Evolutionary conservation across 352 stramenopile species (phyloP), one percentile per base, ranked within the genome.

Genomic region (Phytophthora multivora): DNA sequence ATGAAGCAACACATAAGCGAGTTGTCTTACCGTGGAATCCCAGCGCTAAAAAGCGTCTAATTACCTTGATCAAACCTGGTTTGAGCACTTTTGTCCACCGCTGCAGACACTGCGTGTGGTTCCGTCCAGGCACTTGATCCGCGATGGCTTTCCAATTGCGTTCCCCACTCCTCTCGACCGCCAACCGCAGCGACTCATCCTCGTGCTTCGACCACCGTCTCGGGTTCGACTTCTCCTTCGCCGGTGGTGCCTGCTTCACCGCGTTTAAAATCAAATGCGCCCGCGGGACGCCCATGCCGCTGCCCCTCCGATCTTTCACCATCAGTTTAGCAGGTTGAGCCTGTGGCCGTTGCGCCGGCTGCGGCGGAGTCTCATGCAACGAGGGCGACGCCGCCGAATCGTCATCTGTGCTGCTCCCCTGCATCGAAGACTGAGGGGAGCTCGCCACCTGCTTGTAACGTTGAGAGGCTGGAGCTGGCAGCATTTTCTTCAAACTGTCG

Each of bases 31-130:
- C 15, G 1, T 15, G 18, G 11, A 11, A 56, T 25, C n/a, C 16
- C 5, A 33, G 28, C 9, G 3, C 28, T 33, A 33, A 33, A 11
- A 33, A 33, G 11, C 10, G 28, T 4, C 8, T 3, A 33, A 11
- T 33, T 83, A 93, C 90, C 75, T 97, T 98, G 47, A 96, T 96
- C 38, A 98, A 80, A 1, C 91, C 91, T n/a, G 91, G 90, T 51
- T 95, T 95, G 11, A 98, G 76, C 51, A 98, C 91, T 76, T 98
- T 98, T 2, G 88, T 97, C 92, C 92, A 98, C 15, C 92, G 82
- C 60, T 98, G 92, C 46, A 98, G 61, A 69, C 91, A 98, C 72
- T 98, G 92, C 43, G 90, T 96, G 66, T 98, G 91, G 62, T 97
- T 98, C 11, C 92, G 73, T 21, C 88, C 90, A 4, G 87, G 87